These are phyloP conservation scores for Trametes cubensis DNA, from an alignment of 768 basidiomycete genomes.

Conservation along the genomic window DNA sequence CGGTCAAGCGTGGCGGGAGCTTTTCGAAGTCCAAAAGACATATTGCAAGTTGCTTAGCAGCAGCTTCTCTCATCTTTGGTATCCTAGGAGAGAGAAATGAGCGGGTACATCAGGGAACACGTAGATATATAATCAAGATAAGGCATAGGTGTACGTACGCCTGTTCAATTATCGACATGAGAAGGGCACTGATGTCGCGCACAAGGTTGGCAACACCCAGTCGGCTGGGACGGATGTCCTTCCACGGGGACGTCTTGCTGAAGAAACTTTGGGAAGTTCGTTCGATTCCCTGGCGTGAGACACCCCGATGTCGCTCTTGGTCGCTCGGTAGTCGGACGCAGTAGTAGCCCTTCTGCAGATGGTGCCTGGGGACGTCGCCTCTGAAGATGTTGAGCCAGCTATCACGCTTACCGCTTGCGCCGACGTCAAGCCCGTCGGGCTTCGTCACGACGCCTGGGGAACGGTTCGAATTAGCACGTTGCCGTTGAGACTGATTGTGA, in stretches of 20 bases:
- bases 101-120: neutral
- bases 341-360: slow-evolving; percentile 53
- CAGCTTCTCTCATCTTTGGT: slow-evolving; percentile 45
- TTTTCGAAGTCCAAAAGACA: slow-evolving; percentile 38
- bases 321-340: slow-evolving; percentile 70
- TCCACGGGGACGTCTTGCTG: slow-evolving; percentile 54
- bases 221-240: slow-evolving; percentile 43
- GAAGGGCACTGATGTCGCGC: slow-evolving; percentile 49
- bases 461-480: neutral
- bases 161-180: slow-evolving; percentile 54
- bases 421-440: slow-evolving; percentile 55
- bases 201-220: slow-evolving; percentile 63
- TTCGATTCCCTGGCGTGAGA: slow-evolving; percentile 43
- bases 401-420: slow-evolving; percentile 43
- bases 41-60: slow-evolving; percentile 42
- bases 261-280: slow-evolving; percentile 49
- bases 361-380: slow-evolving; percentile 47
- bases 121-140: neutral
- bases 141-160: slow-evolving; percentile 43
- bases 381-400: slow-evolving; percentile 57
- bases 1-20: slow-evolving; percentile 44
- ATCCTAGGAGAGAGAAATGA: slow-evolving; percentile 39
- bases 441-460: slow-evolving; percentile 68
- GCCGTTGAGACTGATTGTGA: neutral
- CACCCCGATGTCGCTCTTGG: slow-evolving; percentile 44